Conservation (phyloP, 495 filamentous ascomycete species). For the Xylaria grammica region DNA sequence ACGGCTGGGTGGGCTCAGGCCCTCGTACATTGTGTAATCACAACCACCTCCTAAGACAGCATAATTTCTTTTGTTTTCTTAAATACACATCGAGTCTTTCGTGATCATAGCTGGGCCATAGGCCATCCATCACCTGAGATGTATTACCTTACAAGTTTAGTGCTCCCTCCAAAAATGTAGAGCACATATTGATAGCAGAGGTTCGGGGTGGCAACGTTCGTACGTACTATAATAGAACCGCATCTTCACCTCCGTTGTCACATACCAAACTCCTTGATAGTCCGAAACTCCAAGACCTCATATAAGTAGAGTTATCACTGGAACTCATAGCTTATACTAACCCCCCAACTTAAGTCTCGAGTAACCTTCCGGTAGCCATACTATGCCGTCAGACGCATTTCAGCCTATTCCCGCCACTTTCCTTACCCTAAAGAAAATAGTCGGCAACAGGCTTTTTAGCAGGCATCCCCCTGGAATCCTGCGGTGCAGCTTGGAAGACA, state of each 20-base stretch:
- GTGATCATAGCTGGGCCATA: background rate
- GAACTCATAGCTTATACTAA: constrained; percentile 1
- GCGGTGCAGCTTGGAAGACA: constrained; percentile 95
- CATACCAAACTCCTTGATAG: constrained; percentile 11
- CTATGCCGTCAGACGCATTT: background rate
- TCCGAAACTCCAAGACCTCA: constrained; percentile 13
- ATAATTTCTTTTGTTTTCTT: constrained; percentile 8
- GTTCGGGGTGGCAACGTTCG: background rate
- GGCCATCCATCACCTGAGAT: background rate
- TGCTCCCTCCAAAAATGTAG: background rate
- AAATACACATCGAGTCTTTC: constrained; percentile 13
- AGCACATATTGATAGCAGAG: background rate
- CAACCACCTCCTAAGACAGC: background rate
- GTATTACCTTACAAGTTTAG: background rate
- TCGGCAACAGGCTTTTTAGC: constrained; percentile 98
- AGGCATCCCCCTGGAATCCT: constrained; percentile 96
- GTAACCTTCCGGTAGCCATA: background rate
- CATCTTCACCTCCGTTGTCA: background rate
- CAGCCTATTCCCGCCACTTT: background rate
- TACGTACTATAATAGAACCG: background rate
- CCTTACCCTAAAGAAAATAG: constrained; percentile 76
- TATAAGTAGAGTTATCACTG: background rate
- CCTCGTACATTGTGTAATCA: background rate
- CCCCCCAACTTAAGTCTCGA: background rate
- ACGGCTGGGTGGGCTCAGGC: background rate